A percentile compares a stretch with the other conserved stretches of the same genome.
phyloP scores from a whole-genome alignment of 805 yeast species.

The Metschnikowia picachoensis region DNA sequence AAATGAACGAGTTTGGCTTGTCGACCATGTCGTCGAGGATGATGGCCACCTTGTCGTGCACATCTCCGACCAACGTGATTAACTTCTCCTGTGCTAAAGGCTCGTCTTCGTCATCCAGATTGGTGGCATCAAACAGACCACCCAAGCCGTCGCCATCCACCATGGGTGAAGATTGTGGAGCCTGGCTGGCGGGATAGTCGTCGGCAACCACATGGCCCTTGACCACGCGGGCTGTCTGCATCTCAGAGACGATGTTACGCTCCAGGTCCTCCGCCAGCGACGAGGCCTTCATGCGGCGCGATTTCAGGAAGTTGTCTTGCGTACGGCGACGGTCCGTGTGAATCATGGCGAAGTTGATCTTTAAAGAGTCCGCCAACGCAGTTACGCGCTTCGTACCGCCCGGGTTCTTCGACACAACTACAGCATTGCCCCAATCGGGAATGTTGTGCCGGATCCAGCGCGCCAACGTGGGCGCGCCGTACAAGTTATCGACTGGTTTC shows the following conservation, averaged over 20 bases:
- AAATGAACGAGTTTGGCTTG: conserved; percentile 87
- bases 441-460: conserved; percentile 93
- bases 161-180: conserved; percentile 7
- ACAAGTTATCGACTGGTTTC: conserved; percentile 93
- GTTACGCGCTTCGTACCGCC: conserved; percentile 99
- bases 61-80: conserved; percentile 96
- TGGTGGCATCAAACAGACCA: conserved; percentile 71
- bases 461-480: conserved; percentile 95
- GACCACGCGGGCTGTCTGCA: conserved; percentile 94
- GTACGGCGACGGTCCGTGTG: conserved; percentile 96
- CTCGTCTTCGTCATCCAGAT: conserved; percentile 88
- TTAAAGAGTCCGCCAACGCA: conserved; percentile 92
- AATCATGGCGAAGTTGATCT: conserved; percentile 97
- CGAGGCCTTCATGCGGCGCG: conserved; percentile 39
- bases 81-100: conserved; percentile 72
- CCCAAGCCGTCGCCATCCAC: conserved; percentile 60
- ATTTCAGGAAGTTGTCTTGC: conserved; percentile 50
- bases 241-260: conserved; percentile 67
- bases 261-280: conserved; percentile 48
- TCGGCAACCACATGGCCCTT: conserved; percentile 97
- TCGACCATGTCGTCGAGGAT: conserved; percentile 97
- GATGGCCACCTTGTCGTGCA: conserved; percentile 85
- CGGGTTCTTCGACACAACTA: conserved; percentile 97
- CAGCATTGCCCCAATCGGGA: conserved; percentile 80
- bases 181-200: conserved; percentile 42